Evolutionary conservation across 768 basidiomycete genomes (phyloP).

Genomic region (Agaricus sinodeliciosus): DNA sequence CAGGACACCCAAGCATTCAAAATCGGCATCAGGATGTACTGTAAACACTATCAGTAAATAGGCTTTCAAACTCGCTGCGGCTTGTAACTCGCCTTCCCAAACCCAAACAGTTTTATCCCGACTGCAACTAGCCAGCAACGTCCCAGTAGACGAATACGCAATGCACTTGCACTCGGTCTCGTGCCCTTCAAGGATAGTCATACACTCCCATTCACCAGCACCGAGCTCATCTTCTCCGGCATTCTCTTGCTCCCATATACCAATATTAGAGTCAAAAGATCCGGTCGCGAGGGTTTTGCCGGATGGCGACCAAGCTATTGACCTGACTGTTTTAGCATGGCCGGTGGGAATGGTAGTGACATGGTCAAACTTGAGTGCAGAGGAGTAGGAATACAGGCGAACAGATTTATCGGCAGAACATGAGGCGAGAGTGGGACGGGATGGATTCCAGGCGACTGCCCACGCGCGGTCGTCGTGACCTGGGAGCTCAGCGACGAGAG

Average conservation of each 20-base stretch:
- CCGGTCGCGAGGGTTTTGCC: constrained; percentile 85
- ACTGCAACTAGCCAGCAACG: constrained; percentile 87
- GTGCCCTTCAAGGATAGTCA: constrained; percentile 84
- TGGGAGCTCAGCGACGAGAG: constrained; percentile 14
- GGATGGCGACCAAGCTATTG: constrained; percentile 84
- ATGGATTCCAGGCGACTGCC: constrained; percentile 86
- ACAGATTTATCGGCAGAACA: constrained; percentile 95
- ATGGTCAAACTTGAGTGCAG: constrained; percentile 38
- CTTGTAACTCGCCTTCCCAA: constrained; percentile 73
- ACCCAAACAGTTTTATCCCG: constrained; percentile 99
- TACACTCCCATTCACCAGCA: constrained; percentile 78
- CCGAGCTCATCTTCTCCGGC: constrained; percentile 23
- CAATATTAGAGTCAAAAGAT: constrained; percentile 90
- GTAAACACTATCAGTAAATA: neutral
- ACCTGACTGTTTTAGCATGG: constrained; percentile 83
- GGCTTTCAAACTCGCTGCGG: neutral
- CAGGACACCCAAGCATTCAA: constrained; percentile 89
- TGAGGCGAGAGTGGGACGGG: constrained; percentile 75
- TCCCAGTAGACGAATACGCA: constrained; percentile 72
- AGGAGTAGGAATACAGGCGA: constrained; percentile 68
- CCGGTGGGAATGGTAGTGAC: constrained; percentile 71
- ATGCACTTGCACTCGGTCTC: constrained; percentile 96
- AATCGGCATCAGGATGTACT: constrained; percentile 91
- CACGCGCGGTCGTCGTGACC: constrained; percentile 85
- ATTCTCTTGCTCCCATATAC: constrained; percentile 77